Evolutionary conservation across 2,329 filamentous ascomycete genomes (phyloP), one percentile per base, ranked within the genome.

Genomic region (Colletotrichum tropicicola): DNA sequence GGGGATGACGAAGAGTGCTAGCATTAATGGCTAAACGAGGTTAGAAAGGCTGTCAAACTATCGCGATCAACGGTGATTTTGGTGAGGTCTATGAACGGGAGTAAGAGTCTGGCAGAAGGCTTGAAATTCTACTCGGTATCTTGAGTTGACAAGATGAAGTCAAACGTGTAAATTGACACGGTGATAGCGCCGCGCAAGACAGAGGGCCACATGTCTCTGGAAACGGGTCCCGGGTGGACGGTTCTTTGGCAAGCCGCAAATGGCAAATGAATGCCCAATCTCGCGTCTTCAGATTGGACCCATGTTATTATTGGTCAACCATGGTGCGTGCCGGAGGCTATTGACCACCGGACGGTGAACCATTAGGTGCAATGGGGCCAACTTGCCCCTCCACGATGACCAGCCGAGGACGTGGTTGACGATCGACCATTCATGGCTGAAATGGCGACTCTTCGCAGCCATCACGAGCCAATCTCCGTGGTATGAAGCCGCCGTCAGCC

Each of bases 201-300:
- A 0, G 85, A 81, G 19, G 87, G 77, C 76, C 80, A 86, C 66
- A 87, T 86, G 3, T 83, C 80, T 13, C 77, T 76, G 0, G 85
- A 85, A 0, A 81, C 82, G 57, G 85, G 35, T 75, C 80, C 27
- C 83, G 74, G 1, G 85, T 85, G 4, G 78, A 74, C 1, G 85
- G 85, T 1, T 87, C 85, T 66, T 88, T 85, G n/a, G n/a, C n/a
- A n/a, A n/a, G n/a, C n/a, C n/a, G n/a, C n/a, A n/a, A n/a, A n/a
- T n/a, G n/a, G n/a, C n/a, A n/a, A n/a, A n/a, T n/a, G n/a, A n/a
- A n/a, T n/a, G n/a, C n/a, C n/a, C n/a, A n/a, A n/a, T n/a, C n/a
- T n/a, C n/a, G n/a, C 85, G 57, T 87, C 87, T 0, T 85, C 85
- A 1, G 83, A 82, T 67, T 88, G 85, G 0, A 88, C 78, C 1